These are phyloP conservation scores for Phaeoacremonium minimum DNA, from an alignment of 2,329 filamentous ascomycete species.

Conservation along the genomic window DNA sequence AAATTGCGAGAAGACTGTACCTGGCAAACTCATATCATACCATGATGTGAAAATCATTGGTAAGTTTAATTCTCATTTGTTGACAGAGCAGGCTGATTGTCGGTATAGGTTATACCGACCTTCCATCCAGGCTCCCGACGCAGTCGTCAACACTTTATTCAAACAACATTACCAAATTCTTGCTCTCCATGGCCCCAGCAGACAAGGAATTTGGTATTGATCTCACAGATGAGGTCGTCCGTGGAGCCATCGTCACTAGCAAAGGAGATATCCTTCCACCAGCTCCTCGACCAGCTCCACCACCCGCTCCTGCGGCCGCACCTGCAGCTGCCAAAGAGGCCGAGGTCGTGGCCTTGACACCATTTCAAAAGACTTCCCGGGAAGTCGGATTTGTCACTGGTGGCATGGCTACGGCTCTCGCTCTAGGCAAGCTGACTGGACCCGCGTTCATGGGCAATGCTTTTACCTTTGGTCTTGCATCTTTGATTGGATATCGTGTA, in stretches of 20 bases:
- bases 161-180: constrained; percentile 88
- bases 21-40: constrained; percentile 65
- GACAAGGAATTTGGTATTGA: constrained; percentile 79
- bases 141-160: constrained; percentile 89
- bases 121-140: constrained; percentile 80
- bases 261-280: constrained; percentile 73
- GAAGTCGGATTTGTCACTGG: constrained; percentile 72
- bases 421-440: constrained; percentile 74
- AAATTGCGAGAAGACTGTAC: constrained; percentile 78
- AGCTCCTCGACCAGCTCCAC: constrained; percentile 63
- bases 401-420: constrained; percentile 71
- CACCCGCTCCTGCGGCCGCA: constrained; percentile 48
- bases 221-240: constrained; percentile 78
- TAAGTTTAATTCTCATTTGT: no score
- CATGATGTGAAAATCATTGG: constrained; percentile 83
- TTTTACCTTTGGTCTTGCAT: constrained; percentile 80
- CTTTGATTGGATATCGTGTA: constrained; percentile 81
- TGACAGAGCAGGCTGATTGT: background rate
- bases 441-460: constrained; percentile 85
- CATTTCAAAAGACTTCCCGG: constrained; percentile 75
- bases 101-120: constrained; percentile 70
- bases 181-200: constrained; percentile 75
- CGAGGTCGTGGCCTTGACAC: constrained; percentile 65
- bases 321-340: constrained; percentile 49
- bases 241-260: constrained; percentile 77